Evolutionary conservation across 257 asterid genomes (phyloP).

Genomic region (Misopates orontium): DNA sequence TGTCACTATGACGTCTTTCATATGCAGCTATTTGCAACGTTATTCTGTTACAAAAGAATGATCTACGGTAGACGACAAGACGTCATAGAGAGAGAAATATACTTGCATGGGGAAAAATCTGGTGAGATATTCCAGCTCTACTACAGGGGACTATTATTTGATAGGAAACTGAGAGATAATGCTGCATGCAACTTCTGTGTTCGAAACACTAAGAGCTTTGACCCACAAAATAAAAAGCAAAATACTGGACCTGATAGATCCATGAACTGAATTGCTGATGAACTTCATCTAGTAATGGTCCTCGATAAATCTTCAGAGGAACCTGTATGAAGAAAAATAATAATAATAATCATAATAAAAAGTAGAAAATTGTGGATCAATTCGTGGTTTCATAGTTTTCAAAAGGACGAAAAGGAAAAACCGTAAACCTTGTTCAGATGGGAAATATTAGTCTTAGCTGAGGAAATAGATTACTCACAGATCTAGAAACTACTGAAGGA

Average conservation of each 20-base stretch:
- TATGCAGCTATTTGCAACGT: not conserved
- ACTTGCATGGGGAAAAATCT: not conserved
- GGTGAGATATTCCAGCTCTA: not conserved
- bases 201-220: not conserved
- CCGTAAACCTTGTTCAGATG: not conserved
- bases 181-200: not conserved
- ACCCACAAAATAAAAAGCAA: constrained; percentile 4
- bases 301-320: constrained; percentile 60
- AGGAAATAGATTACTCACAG: constrained; percentile 43
- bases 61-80: not conserved
- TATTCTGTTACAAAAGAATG: not conserved
- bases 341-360: too few relatives aligned
- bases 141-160: not conserved
- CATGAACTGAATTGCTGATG: constrained; percentile 83
- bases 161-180: constrained; percentile 6
- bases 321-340: constrained; percentile 44
- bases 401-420: constrained; percentile 14
- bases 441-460: not conserved
- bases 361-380: constrained; percentile 4
- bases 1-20: too few relatives aligned
- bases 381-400: not conserved
- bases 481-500: constrained; percentile 60
- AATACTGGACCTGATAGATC: constrained; percentile 67
- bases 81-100: not conserved
- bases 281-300: constrained; percentile 79